phyloP scores from a whole-genome alignment of 805 yeast species.

The Yueomyces sinensis region DNA sequence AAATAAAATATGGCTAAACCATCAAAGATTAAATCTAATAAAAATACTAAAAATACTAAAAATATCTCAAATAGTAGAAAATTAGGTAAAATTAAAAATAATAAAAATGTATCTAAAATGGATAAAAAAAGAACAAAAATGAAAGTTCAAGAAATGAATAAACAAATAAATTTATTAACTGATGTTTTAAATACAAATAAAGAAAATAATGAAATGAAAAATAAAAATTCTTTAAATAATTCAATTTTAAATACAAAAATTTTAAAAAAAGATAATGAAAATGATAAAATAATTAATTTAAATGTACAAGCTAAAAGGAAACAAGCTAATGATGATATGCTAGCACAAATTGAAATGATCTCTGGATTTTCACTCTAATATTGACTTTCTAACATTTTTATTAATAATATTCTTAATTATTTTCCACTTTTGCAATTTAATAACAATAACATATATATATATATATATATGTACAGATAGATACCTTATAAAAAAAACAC shows the following conservation, averaged over 20 bases:
- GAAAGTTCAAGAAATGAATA: slow-evolving; percentile 13
- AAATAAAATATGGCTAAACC: too few species aligned
- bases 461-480: too few species aligned
- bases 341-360: slow-evolving; percentile 23
- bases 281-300: slow-evolving; percentile 15
- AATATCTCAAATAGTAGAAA: background rate
- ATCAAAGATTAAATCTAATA: too few species aligned
- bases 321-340: slow-evolving; percentile 18
- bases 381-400: too few species aligned
- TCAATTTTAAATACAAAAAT: slow-evolving; percentile 1
- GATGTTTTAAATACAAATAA: slow-evolving; percentile 1
- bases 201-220: background rate
- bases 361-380: slow-evolving; percentile 20
- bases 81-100: background rate
- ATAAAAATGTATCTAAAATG: slow-evolving; percentile 7
- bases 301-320: slow-evolving; percentile 10
- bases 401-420: too few species aligned
- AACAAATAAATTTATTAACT: slow-evolving; percentile 5
- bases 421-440: too few species aligned
- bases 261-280: slow-evolving; percentile 15
- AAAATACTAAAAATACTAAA: too few species aligned
- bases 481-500: too few species aligned
- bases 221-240: slow-evolving; percentile 7
- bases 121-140: slow-evolving; percentile 17
- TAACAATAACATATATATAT: too few species aligned